These are phyloP conservation scores for Galeopsis tetrahit DNA, from an alignment of 257 asterid species.

Conservation along the genomic window DNA sequence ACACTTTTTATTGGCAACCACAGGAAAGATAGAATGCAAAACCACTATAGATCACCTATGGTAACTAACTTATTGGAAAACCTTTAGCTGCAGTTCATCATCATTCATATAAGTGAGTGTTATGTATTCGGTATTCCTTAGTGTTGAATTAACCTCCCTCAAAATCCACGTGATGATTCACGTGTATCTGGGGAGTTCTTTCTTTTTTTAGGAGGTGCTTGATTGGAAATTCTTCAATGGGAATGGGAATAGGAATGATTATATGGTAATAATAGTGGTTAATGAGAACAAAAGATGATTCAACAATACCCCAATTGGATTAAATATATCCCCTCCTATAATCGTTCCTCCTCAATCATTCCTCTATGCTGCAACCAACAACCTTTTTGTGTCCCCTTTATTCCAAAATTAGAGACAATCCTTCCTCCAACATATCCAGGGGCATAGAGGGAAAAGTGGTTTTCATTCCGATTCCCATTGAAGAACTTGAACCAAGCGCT, in stretches of 20 bases:
- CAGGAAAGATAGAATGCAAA: not conserved
- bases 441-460: too few relatives aligned
- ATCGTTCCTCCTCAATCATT: too few relatives aligned
- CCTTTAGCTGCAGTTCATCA: not conserved
- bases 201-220: not conserved
- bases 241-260: too few relatives aligned
- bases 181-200: not conserved
- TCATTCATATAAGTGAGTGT: not conserved
- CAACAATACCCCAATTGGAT: not conserved
- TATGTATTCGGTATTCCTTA: not conserved
- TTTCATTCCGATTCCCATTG: too few relatives aligned
- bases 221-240: too few relatives aligned
- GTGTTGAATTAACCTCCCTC: not conserved
- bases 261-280: too few relatives aligned
- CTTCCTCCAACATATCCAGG: too few relatives aligned
- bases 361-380: too few relatives aligned
- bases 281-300: not conserved
- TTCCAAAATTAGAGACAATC: not conserved
- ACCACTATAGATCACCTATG: not conserved
- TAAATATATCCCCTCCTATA: too few relatives aligned
- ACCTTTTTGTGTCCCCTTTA: too few relatives aligned
- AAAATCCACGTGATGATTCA: not conserved
- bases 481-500: too few relatives aligned
- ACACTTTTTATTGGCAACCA: not conserved
- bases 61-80: not conserved